Percentiles rank a stretch among this genome's conserved stretches.
phyloP scores from a whole-genome alignment of 148 eudicot species.

The Rhododendron kiyosumense region DNA sequence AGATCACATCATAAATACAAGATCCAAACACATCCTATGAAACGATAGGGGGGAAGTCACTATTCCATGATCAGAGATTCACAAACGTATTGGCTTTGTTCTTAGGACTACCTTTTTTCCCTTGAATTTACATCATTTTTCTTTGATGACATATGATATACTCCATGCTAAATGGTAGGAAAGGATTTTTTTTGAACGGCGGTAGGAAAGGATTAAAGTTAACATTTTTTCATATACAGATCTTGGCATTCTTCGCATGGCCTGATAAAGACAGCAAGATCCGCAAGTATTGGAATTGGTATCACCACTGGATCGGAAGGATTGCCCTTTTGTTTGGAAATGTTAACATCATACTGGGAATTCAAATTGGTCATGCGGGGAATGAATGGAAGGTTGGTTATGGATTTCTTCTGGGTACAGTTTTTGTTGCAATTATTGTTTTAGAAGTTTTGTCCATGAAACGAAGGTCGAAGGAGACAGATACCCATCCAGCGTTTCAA shows the following conservation, averaged over 20 bases:
- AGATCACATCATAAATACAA: background rate
- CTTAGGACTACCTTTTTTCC: background rate
- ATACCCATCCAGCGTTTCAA: conserved; percentile 43
- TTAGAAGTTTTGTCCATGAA: conserved; percentile 59
- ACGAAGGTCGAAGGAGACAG: conserved; percentile 34
- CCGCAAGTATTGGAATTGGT: conserved; percentile 68
- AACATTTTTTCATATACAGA: conserved; percentile 25
- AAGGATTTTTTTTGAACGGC: too few species aligned
- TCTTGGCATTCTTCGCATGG: conserved; percentile 71
- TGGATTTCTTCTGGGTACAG: conserved; percentile 59
- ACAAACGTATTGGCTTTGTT: background rate
- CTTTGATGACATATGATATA: background rate
- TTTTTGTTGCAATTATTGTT: conserved; percentile 36
- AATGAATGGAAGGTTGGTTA: conserved; percentile 78
- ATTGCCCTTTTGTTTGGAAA: conserved; percentile 76
- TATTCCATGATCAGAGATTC: background rate
- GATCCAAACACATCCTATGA: background rate
- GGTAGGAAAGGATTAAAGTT: background rate
- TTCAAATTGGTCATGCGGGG: conserved; percentile 63
- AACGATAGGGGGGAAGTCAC: background rate
- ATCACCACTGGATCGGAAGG: conserved; percentile 73
- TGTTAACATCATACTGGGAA: conserved; percentile 67
- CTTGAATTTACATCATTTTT: background rate
- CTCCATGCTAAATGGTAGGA: background rate
- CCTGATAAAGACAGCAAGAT: conserved; percentile 75